phyloP scores from a whole-genome alignment of 1,284 basidiomycete species.

The Fomes fomentarius region DNA sequence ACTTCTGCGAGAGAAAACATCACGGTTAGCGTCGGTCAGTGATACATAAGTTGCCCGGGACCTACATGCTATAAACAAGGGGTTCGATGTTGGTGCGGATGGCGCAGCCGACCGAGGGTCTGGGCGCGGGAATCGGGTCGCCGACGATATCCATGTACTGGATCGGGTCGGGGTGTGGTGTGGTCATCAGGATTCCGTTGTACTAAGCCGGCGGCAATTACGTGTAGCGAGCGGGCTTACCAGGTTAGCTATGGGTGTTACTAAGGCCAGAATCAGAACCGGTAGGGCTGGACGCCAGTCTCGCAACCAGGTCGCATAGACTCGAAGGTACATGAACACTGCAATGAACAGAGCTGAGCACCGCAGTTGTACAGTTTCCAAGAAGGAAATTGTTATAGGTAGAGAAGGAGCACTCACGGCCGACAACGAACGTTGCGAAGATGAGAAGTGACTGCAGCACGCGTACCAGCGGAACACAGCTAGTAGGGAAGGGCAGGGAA shows the following conservation, averaged over 20 bases:
- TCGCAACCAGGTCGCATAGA: conserved; percentile 16
- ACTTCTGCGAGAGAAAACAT: neutral
- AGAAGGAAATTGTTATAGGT: too few relatives aligned
- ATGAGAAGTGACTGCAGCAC: conserved; percentile 7
- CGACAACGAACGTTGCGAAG: conserved; percentile 3
- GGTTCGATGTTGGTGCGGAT: conserved; percentile 4
- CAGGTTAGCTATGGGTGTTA: conserved; percentile 14
- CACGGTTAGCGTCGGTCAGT: neutral
- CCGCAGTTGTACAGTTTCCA: too few relatives aligned
- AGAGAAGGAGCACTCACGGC: neutral
- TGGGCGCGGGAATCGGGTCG: conserved; percentile 16
- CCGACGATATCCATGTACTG: conserved; percentile 18
- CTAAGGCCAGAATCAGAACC: conserved; percentile 15
- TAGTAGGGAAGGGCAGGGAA: neutral
- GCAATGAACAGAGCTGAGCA: too few relatives aligned
- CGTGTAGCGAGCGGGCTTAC: conserved; percentile 1
- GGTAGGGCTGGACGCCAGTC: conserved; percentile 17
- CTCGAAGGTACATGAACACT: conserved; percentile 14
- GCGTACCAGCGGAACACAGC: conserved; percentile 13
- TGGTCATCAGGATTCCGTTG: neutral
- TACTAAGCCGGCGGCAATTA: neutral
- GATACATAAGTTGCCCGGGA: neutral
- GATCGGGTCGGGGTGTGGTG: neutral
- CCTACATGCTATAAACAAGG: conserved; percentile 14
- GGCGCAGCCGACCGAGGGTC: conserved; percentile 24